Evolutionary conservation across 768 basidiomycete genomes (phyloP).

Genomic region (Leccinum pellstonianum): DNA sequence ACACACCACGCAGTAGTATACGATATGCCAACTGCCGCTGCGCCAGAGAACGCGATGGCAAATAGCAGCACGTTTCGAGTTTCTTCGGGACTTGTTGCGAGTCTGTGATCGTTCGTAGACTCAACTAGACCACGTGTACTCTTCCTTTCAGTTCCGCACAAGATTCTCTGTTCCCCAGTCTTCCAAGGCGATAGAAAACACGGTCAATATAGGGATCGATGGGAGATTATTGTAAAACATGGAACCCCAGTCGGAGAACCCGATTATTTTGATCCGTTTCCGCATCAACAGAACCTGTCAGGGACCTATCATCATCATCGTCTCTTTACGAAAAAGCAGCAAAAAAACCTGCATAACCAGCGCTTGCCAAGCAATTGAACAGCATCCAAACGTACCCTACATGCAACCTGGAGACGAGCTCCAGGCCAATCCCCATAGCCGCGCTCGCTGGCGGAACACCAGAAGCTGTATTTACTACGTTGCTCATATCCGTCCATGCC

Average conservation of each 20-base stretch:
- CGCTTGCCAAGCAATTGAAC: slow-evolving; percentile 85
- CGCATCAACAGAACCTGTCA: slow-evolving; percentile 90
- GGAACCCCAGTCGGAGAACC: slow-evolving; percentile 97
- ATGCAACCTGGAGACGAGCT: slow-evolving; percentile 52
- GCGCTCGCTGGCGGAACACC: slow-evolving; percentile 27
- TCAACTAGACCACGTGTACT: slow-evolving; percentile 33
- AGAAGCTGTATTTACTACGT: slow-evolving; percentile 34
- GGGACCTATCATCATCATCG: neutral
- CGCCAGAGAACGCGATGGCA: slow-evolving; percentile 95
- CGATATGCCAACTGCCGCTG: slow-evolving; percentile 95
- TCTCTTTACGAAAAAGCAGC: slow-evolving; percentile 1
- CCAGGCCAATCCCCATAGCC: slow-evolving; percentile 29
- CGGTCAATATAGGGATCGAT: slow-evolving; percentile 84
- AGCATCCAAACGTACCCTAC: slow-evolving; percentile 97
- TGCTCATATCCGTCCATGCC: slow-evolving; percentile 85
- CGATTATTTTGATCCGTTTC: slow-evolving; percentile 91
- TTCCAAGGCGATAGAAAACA: slow-evolving; percentile 83
- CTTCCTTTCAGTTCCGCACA: slow-evolving; percentile 52
- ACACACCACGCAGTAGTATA: slow-evolving; percentile 99
- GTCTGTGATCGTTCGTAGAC: neutral
- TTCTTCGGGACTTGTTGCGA: slow-evolving; percentile 65
- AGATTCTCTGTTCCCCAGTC: slow-evolving; percentile 86
- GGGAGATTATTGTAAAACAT: slow-evolving; percentile 99
- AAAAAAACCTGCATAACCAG: slow-evolving; percentile 70
- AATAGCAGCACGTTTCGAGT: slow-evolving; percentile 75